Evolutionary conservation across 129 eudicot species (phyloP), one percentile per base, ranked within the genome.

Genomic region (Smallanthus sonchifolius): DNA sequence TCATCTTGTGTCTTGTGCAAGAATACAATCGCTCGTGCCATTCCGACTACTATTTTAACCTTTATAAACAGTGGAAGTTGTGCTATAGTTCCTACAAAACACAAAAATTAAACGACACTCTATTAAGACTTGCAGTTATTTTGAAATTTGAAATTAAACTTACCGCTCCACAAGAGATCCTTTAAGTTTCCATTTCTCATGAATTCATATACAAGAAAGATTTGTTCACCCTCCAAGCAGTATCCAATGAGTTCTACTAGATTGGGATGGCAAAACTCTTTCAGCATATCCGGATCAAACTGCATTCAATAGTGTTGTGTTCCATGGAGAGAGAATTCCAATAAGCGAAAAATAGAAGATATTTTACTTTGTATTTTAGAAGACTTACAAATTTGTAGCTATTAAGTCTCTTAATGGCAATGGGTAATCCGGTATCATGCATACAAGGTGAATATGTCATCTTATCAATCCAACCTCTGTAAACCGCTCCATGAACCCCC

Each of bases 401-500:
- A 61, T 76, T 68, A 14, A 78, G 77, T 55, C 20, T 85, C 76
- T 87, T 87, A 39, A 88, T 86, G 9, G 86, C 90, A 40, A 88
- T 84, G n/a, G 86, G 80, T 2, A 85, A 77, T 3, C 87, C 94
- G 15, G 69, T 59, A 59, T 59, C 38, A 59, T 24, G 65, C 65
- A 24, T 30, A 59, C 38, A 59, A 2, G 65, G 65, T 3, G 16
- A 59, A 59, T 28, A 59, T 13, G 65, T 59, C 38, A 3, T 28
- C 30, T 30, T 62, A 1, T 81, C 84, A 37, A 85, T 13, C 85
- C 87, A 85, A 5, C 92, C 92, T 55, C 75, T 88, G 75, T 74
- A 85, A 45, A 88, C 90, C 37, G 48, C 65, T 24, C 86, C 94
- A 74, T 85, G 83, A 5, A 83, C 86, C 17, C 93, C 89, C 49